Conservation (phyloP, 352 stramenopile species). For the Halophytophthora batemanensis region DNA sequence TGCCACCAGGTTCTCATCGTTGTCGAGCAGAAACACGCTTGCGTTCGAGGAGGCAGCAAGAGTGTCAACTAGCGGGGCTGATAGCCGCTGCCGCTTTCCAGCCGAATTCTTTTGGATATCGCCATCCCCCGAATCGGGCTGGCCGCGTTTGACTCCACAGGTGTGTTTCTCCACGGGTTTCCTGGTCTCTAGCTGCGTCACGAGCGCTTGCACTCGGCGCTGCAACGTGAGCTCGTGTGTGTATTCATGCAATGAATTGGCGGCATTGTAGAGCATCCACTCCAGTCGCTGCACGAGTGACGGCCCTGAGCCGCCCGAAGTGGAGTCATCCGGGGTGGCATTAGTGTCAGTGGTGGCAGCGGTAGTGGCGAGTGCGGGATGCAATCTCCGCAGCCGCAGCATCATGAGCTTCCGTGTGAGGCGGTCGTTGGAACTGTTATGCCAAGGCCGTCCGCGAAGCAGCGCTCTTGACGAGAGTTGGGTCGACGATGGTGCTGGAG, state of each 20-base stretch:
- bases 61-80: too few species aligned
- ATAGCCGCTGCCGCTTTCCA: slow-evolving; percentile 14
- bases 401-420: slow-evolving; percentile 37
- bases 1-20: slow-evolving; percentile 41
- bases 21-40: slow-evolving; percentile 34
- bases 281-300: slow-evolving; percentile 64
- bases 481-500: not conserved
- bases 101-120: not conserved
- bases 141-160: slow-evolving; percentile 10
- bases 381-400: slow-evolving; percentile 21
- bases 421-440: slow-evolving; percentile 26
- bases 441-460: slow-evolving; percentile 17
- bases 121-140: not conserved
- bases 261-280: slow-evolving; percentile 70
- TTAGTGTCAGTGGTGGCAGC: slow-evolving; percentile 7
- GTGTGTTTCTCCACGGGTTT: slow-evolving; percentile 2
- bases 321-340: not conserved
- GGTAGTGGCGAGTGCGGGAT: slow-evolving; percentile 23
- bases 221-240: slow-evolving; percentile 57
- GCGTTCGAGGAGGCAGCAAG: slow-evolving; percentile 2
- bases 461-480: slow-evolving; percentile 8
- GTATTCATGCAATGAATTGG: slow-evolving; percentile 63
- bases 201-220: slow-evolving; percentile 67
- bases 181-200: slow-evolving; percentile 46
- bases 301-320: slow-evolving; percentile 10